Evolutionary conservation across 768 basidiomycete species (phyloP).

Genomic region (Lactarius psammicola): DNA sequence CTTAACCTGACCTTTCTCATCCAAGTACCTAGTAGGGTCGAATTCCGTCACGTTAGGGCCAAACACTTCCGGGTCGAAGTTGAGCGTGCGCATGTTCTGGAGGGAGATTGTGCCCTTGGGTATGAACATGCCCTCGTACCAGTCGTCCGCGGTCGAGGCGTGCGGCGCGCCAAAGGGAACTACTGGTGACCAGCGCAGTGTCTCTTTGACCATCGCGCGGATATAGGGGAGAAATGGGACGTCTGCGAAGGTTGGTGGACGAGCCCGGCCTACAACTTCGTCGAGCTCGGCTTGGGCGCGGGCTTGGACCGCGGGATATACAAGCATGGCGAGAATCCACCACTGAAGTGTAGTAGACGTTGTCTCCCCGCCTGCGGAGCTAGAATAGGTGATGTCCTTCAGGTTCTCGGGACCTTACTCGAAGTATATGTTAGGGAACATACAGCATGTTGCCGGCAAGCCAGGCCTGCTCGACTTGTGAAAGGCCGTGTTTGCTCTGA

Average conservation of each 20-base stretch:
- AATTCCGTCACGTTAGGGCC: background rate
- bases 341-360: slow-evolving; percentile 31
- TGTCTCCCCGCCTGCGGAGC: background rate
- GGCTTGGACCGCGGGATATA: slow-evolving; percentile 38
- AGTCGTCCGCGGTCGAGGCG: slow-evolving; percentile 6
- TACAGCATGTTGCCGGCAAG: slow-evolving; percentile 25
- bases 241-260: slow-evolving; percentile 40
- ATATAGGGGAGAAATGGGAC: slow-evolving; percentile 39
- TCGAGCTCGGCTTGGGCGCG: slow-evolving; percentile 46
- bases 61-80: background rate
- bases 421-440: background rate
- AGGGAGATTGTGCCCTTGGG: slow-evolving; percentile 15
- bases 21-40: slow-evolving; percentile 7
- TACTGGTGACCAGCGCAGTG: slow-evolving; percentile 32
- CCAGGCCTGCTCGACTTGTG: slow-evolving; percentile 22
- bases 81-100: slow-evolving; percentile 3
- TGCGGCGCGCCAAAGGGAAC: slow-evolving; percentile 29
- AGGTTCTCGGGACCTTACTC: background rate
- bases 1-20: slow-evolving; percentile 7
- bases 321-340: slow-evolving; percentile 43
- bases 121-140: slow-evolving; percentile 24
- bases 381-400: background rate
- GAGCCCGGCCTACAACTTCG: slow-evolving; percentile 34
- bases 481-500: slow-evolving; percentile 5
- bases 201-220: slow-evolving; percentile 39